Evolutionary conservation across 805 yeast species (phyloP).

Genomic region (Yarrowia bubula): DNA sequence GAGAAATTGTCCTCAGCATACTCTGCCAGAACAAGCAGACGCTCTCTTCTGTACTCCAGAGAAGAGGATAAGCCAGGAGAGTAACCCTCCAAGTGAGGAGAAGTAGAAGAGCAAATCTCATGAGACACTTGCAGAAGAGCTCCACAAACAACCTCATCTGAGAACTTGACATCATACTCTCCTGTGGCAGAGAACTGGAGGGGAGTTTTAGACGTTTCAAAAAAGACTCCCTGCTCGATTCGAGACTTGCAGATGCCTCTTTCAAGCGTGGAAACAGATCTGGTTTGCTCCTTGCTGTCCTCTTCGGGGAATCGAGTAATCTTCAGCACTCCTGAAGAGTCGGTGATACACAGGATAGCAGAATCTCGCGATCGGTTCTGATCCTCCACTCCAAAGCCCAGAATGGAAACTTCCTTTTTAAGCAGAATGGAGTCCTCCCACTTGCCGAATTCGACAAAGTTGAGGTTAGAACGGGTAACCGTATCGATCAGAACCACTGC

Average conservation of each 20-base stretch:
- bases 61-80: slow-evolving; percentile 53
- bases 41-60: slow-evolving; percentile 48
- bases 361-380: slow-evolving; percentile 41
- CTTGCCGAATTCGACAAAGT: slow-evolving; percentile 41
- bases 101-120: slow-evolving; percentile 57
- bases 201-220: slow-evolving; percentile 34
- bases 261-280: slow-evolving; percentile 29
- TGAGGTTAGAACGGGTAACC: slow-evolving; percentile 41
- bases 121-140: slow-evolving; percentile 53
- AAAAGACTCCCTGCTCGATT: slow-evolving; percentile 81
- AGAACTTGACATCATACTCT: slow-evolving; percentile 46
- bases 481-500: slow-evolving; percentile 68
- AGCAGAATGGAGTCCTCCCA: slow-evolving; percentile 83
- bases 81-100: slow-evolving; percentile 55
- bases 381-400: slow-evolving; percentile 60
- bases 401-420: slow-evolving; percentile 50
- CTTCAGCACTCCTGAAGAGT: slow-evolving; percentile 59
- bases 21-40: slow-evolving; percentile 43
- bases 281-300: slow-evolving; percentile 28
- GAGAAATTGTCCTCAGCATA: slow-evolving; percentile 43
- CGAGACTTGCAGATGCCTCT: slow-evolving; percentile 58
- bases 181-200: slow-evolving; percentile 53
- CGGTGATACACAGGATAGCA: slow-evolving; percentile 50
- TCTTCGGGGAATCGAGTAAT: slow-evolving; percentile 49
- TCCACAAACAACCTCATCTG: slow-evolving; percentile 46